A percentile compares a stretch with the other conserved stretches of the same genome.
Evolutionary conservation across 495 filamentous ascomycete species (phyloP).

Genomic region (Talaromyces adpressus): DNA sequence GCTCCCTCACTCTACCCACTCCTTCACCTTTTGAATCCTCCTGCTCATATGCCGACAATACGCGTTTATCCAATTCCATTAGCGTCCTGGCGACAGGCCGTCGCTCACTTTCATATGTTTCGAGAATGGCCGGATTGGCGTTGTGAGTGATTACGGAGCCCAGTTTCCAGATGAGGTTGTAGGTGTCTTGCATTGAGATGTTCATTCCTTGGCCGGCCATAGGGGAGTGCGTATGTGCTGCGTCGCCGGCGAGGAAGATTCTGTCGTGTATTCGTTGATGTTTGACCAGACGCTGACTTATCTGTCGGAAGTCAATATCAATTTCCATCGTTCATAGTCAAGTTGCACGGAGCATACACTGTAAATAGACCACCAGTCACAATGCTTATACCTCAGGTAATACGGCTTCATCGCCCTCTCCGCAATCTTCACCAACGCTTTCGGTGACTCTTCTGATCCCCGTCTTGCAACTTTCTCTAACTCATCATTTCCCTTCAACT

Average conservation of each 20-base stretch:
- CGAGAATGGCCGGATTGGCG: slow-evolving; percentile 46
- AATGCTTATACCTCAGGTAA: slow-evolving; percentile 14
- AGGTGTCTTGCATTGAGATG: slow-evolving; percentile 55
- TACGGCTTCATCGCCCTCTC: slow-evolving; percentile 17
- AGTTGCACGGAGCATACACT: slow-evolving; percentile 7
- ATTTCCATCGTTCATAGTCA: no score
- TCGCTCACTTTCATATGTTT: slow-evolving; percentile 65
- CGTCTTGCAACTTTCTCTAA: not conserved
- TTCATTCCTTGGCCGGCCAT: slow-evolving; percentile 79
- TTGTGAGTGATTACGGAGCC: slow-evolving; percentile 49
- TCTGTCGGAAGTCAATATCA: slow-evolving; percentile 14
- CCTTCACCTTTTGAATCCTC: slow-evolving; percentile 4
- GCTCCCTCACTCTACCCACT: slow-evolving; percentile 11
- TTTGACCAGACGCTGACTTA: slow-evolving; percentile 66
- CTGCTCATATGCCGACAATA: not conserved
- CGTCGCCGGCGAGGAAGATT: slow-evolving; percentile 58
- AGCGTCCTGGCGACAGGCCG: slow-evolving; percentile 63
- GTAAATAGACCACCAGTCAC: slow-evolving; percentile 23
- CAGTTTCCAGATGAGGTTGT: slow-evolving; percentile 76
- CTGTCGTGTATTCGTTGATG: slow-evolving; percentile 49
- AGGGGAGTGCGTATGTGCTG: slow-evolving; percentile 42
- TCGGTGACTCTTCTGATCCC: not conserved
- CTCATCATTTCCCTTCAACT: slow-evolving; percentile 39
- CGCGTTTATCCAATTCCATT: slow-evolving; percentile 55
- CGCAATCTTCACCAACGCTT: slow-evolving; percentile 12